phyloP scores from a whole-genome alignment of 163 green algal species.

The Coccomyxa subellipsoidea region DNA sequence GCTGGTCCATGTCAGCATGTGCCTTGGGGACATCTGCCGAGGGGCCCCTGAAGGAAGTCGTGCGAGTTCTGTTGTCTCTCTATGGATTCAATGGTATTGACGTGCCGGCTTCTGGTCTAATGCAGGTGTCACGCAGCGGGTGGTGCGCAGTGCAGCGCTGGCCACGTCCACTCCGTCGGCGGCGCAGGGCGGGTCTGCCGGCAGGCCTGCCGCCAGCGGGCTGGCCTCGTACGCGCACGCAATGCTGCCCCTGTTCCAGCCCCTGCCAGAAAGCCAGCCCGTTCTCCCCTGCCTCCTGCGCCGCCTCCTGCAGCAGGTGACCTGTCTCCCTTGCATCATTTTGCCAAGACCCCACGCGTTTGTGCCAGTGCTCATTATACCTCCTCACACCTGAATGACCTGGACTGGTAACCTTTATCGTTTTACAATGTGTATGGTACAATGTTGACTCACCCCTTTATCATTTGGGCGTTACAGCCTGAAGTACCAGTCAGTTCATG shows the following conservation, averaged over 20 bases:
- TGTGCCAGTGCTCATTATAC: too few relatives aligned
- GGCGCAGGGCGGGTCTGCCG: background rate
- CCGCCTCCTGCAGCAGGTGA: slow-evolving; percentile 62
- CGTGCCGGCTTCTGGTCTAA: background rate
- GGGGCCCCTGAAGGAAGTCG: too few relatives aligned
- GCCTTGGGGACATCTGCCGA: too few relatives aligned
- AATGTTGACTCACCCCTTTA: too few relatives aligned
- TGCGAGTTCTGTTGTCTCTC: too few relatives aligned
- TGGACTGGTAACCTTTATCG: too few relatives aligned
- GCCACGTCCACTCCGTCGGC: background rate
- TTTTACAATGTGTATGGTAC: too few relatives aligned
- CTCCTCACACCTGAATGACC: too few relatives aligned
- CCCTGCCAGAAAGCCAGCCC: slow-evolving; percentile 75
- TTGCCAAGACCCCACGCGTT: too few relatives aligned
- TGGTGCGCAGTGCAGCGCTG: slow-evolving; percentile 22
- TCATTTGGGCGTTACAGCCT: too few relatives aligned
- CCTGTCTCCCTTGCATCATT: background rate
- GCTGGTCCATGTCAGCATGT: too few relatives aligned
- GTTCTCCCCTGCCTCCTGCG: slow-evolving; percentile 81
- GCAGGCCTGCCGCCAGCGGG: background rate
- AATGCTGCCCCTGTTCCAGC: slow-evolving; percentile 55
- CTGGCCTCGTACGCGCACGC: slow-evolving; percentile 13
- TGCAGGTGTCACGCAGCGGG: slow-evolving; percentile 69
- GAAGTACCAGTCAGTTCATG: too few relatives aligned
- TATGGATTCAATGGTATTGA: background rate